Evolutionary conservation across 345 rosid species (phyloP), one percentile per base, ranked within the genome.

Genomic region (Citrus mangshanensis): DNA sequence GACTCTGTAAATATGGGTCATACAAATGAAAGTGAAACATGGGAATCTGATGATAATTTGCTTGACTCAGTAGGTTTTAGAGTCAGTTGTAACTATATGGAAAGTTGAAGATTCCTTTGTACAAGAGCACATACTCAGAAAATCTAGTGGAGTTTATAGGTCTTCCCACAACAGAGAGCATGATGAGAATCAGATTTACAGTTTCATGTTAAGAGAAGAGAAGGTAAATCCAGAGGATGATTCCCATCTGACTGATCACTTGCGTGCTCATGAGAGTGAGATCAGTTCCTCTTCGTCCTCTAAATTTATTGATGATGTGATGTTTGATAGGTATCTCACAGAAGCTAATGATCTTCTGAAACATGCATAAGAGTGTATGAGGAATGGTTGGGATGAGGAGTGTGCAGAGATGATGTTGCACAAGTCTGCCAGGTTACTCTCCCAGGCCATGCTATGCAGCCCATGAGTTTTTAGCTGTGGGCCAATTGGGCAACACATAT

Each of bases 401-500:
- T 77, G 35, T 74, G 90, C 85, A 46, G 90, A 91, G 76, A 82
- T 71, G 64, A 82, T 85, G 28, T 74, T 87, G 72, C 71, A 80
- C 72, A 85, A 82, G 82, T 85, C 91, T 78, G 88, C 91, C 1
- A 64, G 83, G 66, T 82, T 91, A 79, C 91, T 91, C 51, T 80
- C 85, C 0, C 37, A 35, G 7, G 0, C 37, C 37, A 35, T 35
- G 37, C 37, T 35, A 5, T 35, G 37, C 6, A 35, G 37, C 37
- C n/a, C n/a, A 5, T 0, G 7, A 35, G 37, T 35, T 35, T 35
- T 35, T 35, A 35, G 37, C 37, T 35, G 7, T 35, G 7, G 37
- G 0, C 7, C 37, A 35, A 35, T 35, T 35, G 37, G 0, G 37
- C 37, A 35, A 5, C 18, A 85, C 95, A 6, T 89, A 87, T 81